A percentile compares a stretch with the other conserved stretches of the same genome.
phyloP scores from a whole-genome alignment of 257 asterid genomes.

The Rhazya stricta region DNA sequence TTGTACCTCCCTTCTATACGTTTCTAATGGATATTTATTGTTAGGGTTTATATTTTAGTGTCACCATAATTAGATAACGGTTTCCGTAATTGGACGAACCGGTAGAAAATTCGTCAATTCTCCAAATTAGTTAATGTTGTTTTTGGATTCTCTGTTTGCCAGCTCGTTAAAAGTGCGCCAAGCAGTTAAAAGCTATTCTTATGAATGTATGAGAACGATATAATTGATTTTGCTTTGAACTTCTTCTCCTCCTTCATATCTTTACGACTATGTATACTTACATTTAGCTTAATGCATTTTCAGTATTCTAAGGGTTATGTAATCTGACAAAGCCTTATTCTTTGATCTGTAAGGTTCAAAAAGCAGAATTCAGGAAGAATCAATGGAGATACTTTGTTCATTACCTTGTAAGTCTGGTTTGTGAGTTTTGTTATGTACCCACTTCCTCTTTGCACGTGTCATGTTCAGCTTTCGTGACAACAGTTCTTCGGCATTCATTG shows the following conservation, averaged over 20 bases:
- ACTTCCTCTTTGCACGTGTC: not conserved
- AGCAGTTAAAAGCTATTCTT: not conserved
- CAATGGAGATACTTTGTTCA: conserved; percentile 92
- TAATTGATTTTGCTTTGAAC: not conserved
- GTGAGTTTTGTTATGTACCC: conserved; percentile 5
- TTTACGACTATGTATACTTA: not conserved
- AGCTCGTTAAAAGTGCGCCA: not conserved
- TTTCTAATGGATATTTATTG: not conserved
- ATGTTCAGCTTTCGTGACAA: not conserved
- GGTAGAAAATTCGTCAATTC: not conserved
- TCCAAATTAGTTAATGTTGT: not conserved
- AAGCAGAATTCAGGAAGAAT: conserved; percentile 73
- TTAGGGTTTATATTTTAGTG: not conserved
- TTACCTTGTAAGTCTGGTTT: conserved; percentile 70
- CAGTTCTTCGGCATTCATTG: too few relatives aligned
- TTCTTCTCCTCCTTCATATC: not conserved
- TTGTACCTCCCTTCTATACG: not conserved
- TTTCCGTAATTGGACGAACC: not conserved
- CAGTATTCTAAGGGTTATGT: not conserved
- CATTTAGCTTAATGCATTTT: not conserved
- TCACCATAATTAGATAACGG: not conserved
- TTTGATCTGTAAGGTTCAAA: conserved; percentile 67
- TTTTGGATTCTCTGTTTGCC: not conserved
- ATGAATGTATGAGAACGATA: not conserved
- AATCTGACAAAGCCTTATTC: not conserved